Base-by-base conservation (phyloP, 805 yeast genomes). In the Saccharomycopsis selenospora region DNA sequence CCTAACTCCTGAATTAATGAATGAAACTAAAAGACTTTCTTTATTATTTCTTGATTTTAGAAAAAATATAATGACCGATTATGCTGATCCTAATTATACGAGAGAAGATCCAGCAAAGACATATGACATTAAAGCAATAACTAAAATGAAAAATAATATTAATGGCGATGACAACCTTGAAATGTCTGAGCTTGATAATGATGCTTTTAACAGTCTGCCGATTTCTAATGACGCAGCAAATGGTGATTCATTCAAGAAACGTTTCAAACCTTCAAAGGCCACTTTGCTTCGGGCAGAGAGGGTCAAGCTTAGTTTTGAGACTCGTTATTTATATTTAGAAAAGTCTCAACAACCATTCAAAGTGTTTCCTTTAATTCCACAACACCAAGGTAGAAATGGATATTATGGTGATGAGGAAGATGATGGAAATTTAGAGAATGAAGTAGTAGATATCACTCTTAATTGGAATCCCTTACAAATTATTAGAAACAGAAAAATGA, bases 401-500 rank as follows among this genome's bases (percentile, higher is more conserved):
- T 4, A 3, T 6, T 14, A 30, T 13, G 23, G 22, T n/a, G 20
- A 22, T 6, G 41, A 30, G 42, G 23, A 8, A 17, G 36, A 11
- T 4, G 20, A 25, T 4, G 25, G 28, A 20, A 20, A 30, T 22
- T 8, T 23, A 3, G 43, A 48, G 26, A 36, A 28, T 24, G 27
- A 33, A 13, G 40, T 36, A 13, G 26, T 45, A n/a, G 43, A 36
- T 7, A 17, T 42, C 14, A 14, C 20, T 2, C 23, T 50, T 11
- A 17, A 18, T 5, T 52, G 55, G 55, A 47, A 52, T 30, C 55
- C 55, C 13, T 36, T 52, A 24, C 48, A 49, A 17, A 17, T 52
- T 23, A 52, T 52, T 8, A 30, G 55, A 23, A 52, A 46, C 22
- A 22, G 54, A 13, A 43, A 44, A 38, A 36, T 23, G n/a, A n/a